These are phyloP conservation scores for Globisporangium solare DNA, from an alignment of 352 stramenopile genomes.

Conservation along the genomic window DNA sequence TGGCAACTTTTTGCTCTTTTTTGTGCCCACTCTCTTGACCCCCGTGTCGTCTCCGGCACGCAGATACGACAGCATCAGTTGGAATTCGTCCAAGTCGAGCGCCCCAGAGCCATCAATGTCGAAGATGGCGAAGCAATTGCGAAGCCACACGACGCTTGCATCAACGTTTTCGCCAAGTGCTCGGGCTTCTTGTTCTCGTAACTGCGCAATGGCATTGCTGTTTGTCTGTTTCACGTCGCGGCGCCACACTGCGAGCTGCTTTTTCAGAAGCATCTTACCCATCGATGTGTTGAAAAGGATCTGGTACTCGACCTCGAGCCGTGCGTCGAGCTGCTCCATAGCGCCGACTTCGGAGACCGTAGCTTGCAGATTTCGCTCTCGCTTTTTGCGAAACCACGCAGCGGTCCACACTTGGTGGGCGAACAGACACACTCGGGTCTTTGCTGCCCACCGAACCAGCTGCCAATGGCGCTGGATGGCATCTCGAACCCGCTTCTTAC, in stretches of 20 bases:
- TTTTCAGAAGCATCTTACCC: constrained; percentile 29
- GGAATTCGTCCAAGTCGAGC: constrained; percentile 44
- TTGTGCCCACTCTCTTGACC: not conserved
- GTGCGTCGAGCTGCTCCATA: constrained; percentile 22
- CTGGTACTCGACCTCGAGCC: constrained; percentile 21
- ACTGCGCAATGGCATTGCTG: not conserved
- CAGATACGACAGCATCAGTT: constrained; percentile 45
- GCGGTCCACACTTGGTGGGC: constrained; percentile 33
- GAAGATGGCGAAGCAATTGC: constrained; percentile 41
- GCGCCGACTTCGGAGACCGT: constrained; percentile 22
- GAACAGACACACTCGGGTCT: constrained; percentile 41
- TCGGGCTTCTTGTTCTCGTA: not conserved
- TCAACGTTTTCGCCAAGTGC: not conserved
- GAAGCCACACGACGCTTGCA: constrained; percentile 18
- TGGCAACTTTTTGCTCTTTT: constrained; percentile 9
- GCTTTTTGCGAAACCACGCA: constrained; percentile 28
- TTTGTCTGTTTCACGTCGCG: constrained; percentile 1
- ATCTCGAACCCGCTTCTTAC: constrained; percentile 8
- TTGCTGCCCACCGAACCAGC: constrained; percentile 30
- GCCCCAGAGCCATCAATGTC: constrained; percentile 41
- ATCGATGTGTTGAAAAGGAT: constrained; percentile 28
- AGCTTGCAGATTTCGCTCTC: constrained; percentile 20
- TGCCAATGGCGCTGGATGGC: constrained; percentile 15
- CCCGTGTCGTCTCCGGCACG: constrained; percentile 1
- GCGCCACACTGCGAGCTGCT: constrained; percentile 29